phyloP scores from a whole-genome alignment of 1,284 basidiomycete genomes.

The Vanrija sp. region DNA sequence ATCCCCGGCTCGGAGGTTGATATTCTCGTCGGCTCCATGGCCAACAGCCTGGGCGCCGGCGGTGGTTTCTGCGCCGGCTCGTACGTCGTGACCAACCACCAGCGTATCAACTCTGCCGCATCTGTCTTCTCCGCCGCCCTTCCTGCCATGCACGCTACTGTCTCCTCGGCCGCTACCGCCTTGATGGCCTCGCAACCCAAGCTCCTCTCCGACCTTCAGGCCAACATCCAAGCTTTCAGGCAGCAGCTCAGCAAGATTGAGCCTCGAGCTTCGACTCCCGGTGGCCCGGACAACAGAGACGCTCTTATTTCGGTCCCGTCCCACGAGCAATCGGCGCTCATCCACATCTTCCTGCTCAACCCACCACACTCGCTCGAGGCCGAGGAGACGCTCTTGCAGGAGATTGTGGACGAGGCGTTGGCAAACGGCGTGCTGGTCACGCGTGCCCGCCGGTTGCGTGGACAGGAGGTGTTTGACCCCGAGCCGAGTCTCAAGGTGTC shows the following conservation, averaged over 20 bases:
- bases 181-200: conserved; percentile 70
- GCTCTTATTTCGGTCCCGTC: conserved; percentile 80
- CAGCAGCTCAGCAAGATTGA: conserved; percentile 69
- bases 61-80: conserved; percentile 97
- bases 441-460: conserved; percentile 70
- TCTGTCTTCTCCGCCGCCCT: conserved; percentile 96
- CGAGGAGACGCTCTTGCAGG: conserved; percentile 77
- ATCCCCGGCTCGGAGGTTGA: conserved; percentile 62
- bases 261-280: conserved; percentile 10
- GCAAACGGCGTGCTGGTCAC: conserved; percentile 76
- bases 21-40: conserved; percentile 70
- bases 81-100: conserved; percentile 77
- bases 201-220: conserved; percentile 68
- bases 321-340: conserved; percentile 76
- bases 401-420: conserved; percentile 78
- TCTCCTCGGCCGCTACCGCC: conserved; percentile 77
- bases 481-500: conserved; percentile 85
- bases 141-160: conserved; percentile 83
- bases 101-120: conserved; percentile 94
- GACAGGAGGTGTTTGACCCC: conserved; percentile 76
- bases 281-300: conserved; percentile 28
- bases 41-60: conserved; percentile 74
- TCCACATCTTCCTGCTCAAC: conserved; percentile 70
- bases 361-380: conserved; percentile 55
- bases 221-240: conserved; percentile 74